Conservation (phyloP, 805 yeast genomes). For the Candida ortonii region DNA sequence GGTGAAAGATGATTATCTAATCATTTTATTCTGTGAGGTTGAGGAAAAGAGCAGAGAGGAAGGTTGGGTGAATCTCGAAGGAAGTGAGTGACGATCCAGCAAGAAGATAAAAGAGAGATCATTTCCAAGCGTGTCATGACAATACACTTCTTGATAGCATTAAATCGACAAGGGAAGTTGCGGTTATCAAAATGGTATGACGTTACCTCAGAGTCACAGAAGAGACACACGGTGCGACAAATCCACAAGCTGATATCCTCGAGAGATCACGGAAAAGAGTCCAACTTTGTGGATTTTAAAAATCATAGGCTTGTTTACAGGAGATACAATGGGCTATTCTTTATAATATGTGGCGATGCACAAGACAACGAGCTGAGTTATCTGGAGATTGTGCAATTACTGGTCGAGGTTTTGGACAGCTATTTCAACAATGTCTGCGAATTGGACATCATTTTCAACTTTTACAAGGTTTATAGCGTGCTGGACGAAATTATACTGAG, state of each 20-base stretch:
- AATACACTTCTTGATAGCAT: constrained; percentile 73
- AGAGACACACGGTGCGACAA: constrained; percentile 49
- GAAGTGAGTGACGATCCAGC: no score
- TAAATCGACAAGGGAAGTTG: constrained; percentile 92
- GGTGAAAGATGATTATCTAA: no score
- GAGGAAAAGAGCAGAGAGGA: no score
- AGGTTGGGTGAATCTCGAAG: no score
- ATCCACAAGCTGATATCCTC: constrained; percentile 78
- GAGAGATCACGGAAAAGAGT: constrained; percentile 78
- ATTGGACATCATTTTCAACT: constrained; percentile 87
- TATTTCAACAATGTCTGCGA: constrained; percentile 92
- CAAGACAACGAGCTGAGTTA: constrained; percentile 79
- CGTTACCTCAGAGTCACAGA: constrained; percentile 39
- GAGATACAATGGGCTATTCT: constrained; percentile 88
- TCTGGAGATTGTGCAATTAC: constrained; percentile 78
- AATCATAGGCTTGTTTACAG: constrained; percentile 74
- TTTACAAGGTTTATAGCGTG: constrained; percentile 76
- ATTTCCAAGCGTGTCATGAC: no score
- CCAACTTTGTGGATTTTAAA: constrained; percentile 42
- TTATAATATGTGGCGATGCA: constrained; percentile 78
- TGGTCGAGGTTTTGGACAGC: constrained; percentile 84
- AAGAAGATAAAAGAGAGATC: background rate
- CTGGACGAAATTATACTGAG: constrained; percentile 86
- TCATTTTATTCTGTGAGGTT: no score
- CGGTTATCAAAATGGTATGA: constrained; percentile 78